Conservation (phyloP, 306 rosid genomes). For the Begonia masoniana region DNA sequence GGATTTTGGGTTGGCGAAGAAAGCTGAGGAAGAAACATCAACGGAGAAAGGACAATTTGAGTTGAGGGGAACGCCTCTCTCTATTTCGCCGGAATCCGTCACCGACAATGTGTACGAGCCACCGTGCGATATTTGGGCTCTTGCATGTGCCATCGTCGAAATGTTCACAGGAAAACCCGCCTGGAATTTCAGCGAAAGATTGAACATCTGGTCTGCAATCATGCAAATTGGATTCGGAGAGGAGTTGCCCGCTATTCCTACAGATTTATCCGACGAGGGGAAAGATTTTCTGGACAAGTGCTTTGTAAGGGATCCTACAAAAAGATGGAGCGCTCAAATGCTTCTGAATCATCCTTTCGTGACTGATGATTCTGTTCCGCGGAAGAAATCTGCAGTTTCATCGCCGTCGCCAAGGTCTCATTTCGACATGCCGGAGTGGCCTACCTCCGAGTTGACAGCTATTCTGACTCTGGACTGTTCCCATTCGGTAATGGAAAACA, state of each 20-base stretch:
- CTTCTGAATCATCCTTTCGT: too few relatives aligned
- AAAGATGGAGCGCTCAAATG: too few relatives aligned
- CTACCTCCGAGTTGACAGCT: too few relatives aligned
- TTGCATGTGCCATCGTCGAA: slow-evolving; percentile 64
- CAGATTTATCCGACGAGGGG: slow-evolving; percentile 38
- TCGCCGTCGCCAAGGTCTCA: too few relatives aligned
- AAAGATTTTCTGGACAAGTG: slow-evolving; percentile 15
- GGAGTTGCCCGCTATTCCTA: slow-evolving; percentile 39
- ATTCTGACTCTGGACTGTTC: too few relatives aligned
- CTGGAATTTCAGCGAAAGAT: slow-evolving; percentile 22
- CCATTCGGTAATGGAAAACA: too few relatives aligned
- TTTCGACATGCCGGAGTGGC: too few relatives aligned
- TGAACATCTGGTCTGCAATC: slow-evolving; percentile 28
- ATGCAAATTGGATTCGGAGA: slow-evolving; percentile 49
- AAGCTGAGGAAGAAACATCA: slow-evolving; percentile 9
- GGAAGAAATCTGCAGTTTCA: too few relatives aligned
- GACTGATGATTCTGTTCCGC: too few relatives aligned
- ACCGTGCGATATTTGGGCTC: slow-evolving; percentile 60
- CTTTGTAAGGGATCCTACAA: too few relatives aligned
- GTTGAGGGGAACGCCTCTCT: slow-evolving; percentile 63
- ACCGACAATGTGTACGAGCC: slow-evolving; percentile 43
- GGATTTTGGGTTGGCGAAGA: slow-evolving; percentile 69
- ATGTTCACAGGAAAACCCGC: slow-evolving; percentile 51
- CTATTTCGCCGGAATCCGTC: slow-evolving; percentile 67
- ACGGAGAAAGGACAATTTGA: slow-evolving; percentile 10